Conservation (phyloP, 2,329 filamentous ascomycete genomes). For the Colletotrichum navitas region DNA sequence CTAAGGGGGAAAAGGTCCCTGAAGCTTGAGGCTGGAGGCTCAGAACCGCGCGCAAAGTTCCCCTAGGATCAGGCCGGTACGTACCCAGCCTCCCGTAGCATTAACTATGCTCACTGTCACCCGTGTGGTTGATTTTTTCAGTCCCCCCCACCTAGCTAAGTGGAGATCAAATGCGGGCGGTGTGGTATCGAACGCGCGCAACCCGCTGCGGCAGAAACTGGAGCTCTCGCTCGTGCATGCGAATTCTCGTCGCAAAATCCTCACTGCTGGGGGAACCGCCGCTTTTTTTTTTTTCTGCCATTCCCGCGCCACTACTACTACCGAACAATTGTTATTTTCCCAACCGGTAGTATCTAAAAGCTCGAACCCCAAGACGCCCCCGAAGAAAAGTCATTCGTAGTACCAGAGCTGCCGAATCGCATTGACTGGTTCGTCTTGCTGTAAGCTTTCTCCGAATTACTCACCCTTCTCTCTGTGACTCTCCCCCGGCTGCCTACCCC, state of each 20-base stretch:
- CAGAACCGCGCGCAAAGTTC: not conserved
- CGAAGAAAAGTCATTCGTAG: not conserved
- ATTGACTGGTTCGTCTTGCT: slow-evolving; percentile 11
- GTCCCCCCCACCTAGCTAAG: slow-evolving; percentile 29
- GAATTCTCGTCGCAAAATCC: slow-evolving; percentile 43
- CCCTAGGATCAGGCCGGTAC: not conserved
- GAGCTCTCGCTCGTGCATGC: slow-evolving; percentile 39
- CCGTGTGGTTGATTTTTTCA: slow-evolving; percentile 41
- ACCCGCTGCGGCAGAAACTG: slow-evolving; percentile 41
- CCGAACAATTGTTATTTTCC: slow-evolving; percentile 17
- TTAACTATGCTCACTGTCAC: slow-evolving; percentile 3
- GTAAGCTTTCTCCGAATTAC: slow-evolving; percentile 37
- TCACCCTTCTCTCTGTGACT: slow-evolving; percentile 27
- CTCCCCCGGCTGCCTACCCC: slow-evolving; percentile 31
- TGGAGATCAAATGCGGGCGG: slow-evolving; percentile 38
- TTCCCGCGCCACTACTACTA: slow-evolving; percentile 12
- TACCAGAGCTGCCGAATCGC: slow-evolving; percentile 7
- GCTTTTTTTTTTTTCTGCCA: slow-evolving; percentile 16
- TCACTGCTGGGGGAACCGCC: slow-evolving; percentile 33
- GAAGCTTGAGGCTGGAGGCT: not conserved
- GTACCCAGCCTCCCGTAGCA: slow-evolving; percentile 17
- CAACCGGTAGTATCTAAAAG: not conserved
- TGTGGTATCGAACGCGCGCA: slow-evolving; percentile 34
- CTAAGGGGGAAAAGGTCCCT: not conserved
- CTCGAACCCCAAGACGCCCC: slow-evolving; percentile 7